These are phyloP conservation scores for Keithomyces neogunnii DNA, from an alignment of 2,329 filamentous ascomycete genomes.

Conservation along the genomic window DNA sequence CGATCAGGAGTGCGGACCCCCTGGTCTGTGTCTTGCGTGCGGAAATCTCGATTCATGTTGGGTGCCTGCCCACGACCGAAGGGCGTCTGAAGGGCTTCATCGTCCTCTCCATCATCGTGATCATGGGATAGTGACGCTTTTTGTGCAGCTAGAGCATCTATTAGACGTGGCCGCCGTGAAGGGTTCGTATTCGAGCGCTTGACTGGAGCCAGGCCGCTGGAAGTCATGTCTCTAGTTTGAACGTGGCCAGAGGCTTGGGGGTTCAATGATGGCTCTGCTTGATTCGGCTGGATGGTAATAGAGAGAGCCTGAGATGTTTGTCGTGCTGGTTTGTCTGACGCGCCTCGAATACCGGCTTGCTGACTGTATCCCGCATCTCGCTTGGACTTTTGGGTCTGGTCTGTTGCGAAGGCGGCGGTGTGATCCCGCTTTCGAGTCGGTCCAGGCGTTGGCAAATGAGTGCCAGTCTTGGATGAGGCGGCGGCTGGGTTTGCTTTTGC, in stretches of 20 bases:
- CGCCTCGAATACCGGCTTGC: not conserved
- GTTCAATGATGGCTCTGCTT: not conserved
- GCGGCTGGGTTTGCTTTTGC: not conserved
- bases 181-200: not conserved
- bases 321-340: not conserved
- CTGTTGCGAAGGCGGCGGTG: conserved; percentile 2
- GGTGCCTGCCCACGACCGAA: not conserved
- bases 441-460: not conserved
- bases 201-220: not conserved
- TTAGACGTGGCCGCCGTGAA: conserved; percentile 9
- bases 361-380: not conserved
- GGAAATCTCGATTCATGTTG: conserved; percentile 5
- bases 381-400: not conserved
- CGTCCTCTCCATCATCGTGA: conserved; percentile 2
- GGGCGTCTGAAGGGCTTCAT: not conserved
- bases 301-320: not conserved
- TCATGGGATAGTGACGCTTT: not conserved
- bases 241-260: not conserved
- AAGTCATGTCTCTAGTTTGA: not conserved
- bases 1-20: conserved; percentile 11
- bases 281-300: not conserved
- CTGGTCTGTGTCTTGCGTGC: not conserved
- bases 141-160: conserved; percentile 12
- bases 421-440: conserved; percentile 4
- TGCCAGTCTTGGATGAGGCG: not conserved